Percentiles rank a stretch among this genome's conserved stretches.
Evolutionary conservation across 345 rosid genomes (phyloP).

Genomic region (Acer saccharum): DNA sequence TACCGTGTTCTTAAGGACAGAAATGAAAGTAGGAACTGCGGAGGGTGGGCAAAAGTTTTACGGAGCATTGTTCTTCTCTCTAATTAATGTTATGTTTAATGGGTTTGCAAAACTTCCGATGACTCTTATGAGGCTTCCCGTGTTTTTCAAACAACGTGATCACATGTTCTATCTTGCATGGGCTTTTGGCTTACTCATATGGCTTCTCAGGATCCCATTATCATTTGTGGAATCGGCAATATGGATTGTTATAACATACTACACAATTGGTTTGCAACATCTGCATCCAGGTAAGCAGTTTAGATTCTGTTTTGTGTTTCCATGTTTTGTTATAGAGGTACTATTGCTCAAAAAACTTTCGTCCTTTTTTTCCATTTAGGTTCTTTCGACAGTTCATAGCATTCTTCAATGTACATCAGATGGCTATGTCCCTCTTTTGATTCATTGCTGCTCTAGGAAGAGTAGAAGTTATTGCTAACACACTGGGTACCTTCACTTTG

Average conservation of each 20-base stretch:
- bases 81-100: slow-evolving; percentile 63
- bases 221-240: slow-evolving; percentile 62
- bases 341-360: neutral
- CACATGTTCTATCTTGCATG: slow-evolving; percentile 67
- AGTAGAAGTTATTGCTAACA: slow-evolving; percentile 67
- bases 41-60: slow-evolving; percentile 46
- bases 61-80: slow-evolving; percentile 65
- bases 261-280: slow-evolving; percentile 69
- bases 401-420: slow-evolving; percentile 73
- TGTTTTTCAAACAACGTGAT: slow-evolving; percentile 74
- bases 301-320: neutral
- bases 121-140: slow-evolving; percentile 64
- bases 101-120: slow-evolving; percentile 65
- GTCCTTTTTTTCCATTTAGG: slow-evolving; percentile 35
- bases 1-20: slow-evolving; percentile 60
- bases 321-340: neutral
- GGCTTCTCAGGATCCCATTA: slow-evolving; percentile 65
- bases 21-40: slow-evolving; percentile 48
- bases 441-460: slow-evolving; percentile 88
- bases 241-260: slow-evolving; percentile 64
- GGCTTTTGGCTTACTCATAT: slow-evolving; percentile 65
- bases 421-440: slow-evolving; percentile 85
- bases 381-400: slow-evolving; percentile 78
- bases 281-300: slow-evolving; percentile 49
- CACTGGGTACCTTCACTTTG: slow-evolving; percentile 69